Evolutionary conservation across 2,329 filamentous ascomycete species (phyloP).

Genomic region (Beauveria sp.): DNA sequence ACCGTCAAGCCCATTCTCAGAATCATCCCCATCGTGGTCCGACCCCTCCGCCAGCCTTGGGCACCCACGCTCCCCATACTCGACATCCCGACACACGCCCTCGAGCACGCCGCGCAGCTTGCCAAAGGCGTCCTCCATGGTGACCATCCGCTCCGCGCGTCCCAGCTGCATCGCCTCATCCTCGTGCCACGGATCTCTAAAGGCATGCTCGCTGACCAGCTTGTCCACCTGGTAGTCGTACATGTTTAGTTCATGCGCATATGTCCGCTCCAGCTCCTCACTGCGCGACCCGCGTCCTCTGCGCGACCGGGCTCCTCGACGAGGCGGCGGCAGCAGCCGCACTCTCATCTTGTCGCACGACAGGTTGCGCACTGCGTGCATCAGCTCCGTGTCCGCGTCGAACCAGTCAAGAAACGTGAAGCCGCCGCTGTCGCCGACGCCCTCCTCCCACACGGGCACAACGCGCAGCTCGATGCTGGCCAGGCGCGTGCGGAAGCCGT

Average conservation of each 20-base stretch:
- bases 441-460: slow-evolving; percentile 19
- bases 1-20: neutral
- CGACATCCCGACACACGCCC: neutral
- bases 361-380: slow-evolving; percentile 24
- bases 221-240: neutral
- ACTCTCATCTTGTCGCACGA: slow-evolving; percentile 29
- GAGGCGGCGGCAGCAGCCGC: slow-evolving; percentile 21
- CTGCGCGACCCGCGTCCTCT: neutral
- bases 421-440: neutral
- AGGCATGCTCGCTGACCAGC: neutral
- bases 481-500: slow-evolving; percentile 17
- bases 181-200: slow-evolving; percentile 14
- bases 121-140: neutral
- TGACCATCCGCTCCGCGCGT: slow-evolving; percentile 15
- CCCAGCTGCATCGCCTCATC: slow-evolving; percentile 16
- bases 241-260: slow-evolving; percentile 14
- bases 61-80: neutral
- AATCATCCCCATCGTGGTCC: neutral
- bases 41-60: neutral
- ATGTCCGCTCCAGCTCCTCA: slow-evolving; percentile 10
- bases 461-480: slow-evolving; percentile 36
- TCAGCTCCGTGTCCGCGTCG: slow-evolving; percentile 18
- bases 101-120: neutral
- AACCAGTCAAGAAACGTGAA: slow-evolving; percentile 33
- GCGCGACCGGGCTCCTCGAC: neutral